Percentiles rank a stretch among this genome's conserved stretches.
Evolutionary conservation across 169 alveolate species (phyloP).

Genomic region (Plasmodium gallinaceum): DNA sequence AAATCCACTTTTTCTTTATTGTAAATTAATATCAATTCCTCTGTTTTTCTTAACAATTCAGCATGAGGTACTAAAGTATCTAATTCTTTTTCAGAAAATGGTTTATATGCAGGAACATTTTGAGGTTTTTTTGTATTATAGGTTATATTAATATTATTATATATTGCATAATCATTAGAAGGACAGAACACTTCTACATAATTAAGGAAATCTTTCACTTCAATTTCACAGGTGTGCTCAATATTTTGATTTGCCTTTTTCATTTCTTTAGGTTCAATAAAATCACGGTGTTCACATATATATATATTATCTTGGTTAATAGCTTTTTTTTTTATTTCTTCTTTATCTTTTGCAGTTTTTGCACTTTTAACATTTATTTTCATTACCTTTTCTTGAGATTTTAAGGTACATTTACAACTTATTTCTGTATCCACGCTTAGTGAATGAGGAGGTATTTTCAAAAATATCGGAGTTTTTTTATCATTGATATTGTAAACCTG

Average conservation of each 20-base stretch:
- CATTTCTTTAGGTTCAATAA: slow-evolving; percentile 20
- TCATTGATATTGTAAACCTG: not conserved
- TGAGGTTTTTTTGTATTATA: slow-evolving; percentile 26
- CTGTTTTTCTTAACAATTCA: slow-evolving; percentile 33
- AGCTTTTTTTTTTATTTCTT: slow-evolving; percentile 3
- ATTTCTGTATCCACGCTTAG: not conserved
- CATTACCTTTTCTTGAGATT: not conserved
- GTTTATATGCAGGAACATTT: not conserved
- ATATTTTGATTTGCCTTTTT: slow-evolving; percentile 5
- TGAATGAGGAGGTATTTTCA: slow-evolving; percentile 24
- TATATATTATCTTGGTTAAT: slow-evolving; percentile 7
- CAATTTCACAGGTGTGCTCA: slow-evolving; percentile 26
- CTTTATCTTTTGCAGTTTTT: not conserved
- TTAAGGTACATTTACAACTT: slow-evolving; percentile 19
- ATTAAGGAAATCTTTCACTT: not conserved
- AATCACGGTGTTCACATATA: slow-evolving; percentile 9
- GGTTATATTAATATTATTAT: slow-evolving; percentile 7
- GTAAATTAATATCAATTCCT: not conserved
- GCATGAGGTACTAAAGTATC: slow-evolving; percentile 32
- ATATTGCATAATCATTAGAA: slow-evolving; percentile 13
- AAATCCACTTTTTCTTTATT: slow-evolving; percentile 18
- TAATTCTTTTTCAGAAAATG: slow-evolving; percentile 11
- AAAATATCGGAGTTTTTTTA: slow-evolving; percentile 7
- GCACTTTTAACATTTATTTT: not conserved
- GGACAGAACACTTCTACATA: slow-evolving; percentile 55